Conservation (phyloP, 768 basidiomycete genomes). For the Calocybe cyanea region DNA sequence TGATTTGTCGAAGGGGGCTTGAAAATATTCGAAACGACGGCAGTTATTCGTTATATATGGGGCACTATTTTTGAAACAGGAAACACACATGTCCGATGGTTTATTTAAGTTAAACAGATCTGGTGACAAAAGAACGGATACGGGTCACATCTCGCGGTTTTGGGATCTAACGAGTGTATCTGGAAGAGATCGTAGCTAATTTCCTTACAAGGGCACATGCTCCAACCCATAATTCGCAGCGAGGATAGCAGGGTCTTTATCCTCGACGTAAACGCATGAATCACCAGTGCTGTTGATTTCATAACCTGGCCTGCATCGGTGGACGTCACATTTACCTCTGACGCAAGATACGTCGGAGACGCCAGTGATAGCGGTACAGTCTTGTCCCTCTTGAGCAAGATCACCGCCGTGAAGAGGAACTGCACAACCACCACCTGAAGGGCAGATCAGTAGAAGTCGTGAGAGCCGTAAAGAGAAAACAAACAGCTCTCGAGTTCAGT, state of each 20-base stretch:
- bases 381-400: conserved; percentile 29
- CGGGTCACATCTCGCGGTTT: no score
- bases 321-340: conserved; percentile 38
- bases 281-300: conserved; percentile 16
- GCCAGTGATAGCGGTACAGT: conserved; percentile 46
- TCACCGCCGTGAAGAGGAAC: conserved; percentile 25
- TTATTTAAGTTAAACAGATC: no score
- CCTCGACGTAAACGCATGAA: conserved; percentile 25
- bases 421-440: conserved; percentile 44
- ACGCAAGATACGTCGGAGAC: conserved; percentile 48
- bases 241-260: conserved; percentile 19
- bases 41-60: no score
- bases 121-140: no score
- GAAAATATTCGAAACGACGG: no score
- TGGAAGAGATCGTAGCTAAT: no score
- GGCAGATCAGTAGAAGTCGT: background rate
- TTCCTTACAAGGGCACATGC: conserved; percentile 14
- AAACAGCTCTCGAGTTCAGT: conserved; percentile 51
- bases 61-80: no score
- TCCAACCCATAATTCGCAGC: conserved; percentile 27
- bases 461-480: conserved; percentile 17
- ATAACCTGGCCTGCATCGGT: conserved; percentile 43
- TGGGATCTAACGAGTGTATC: no score
- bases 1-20: no score
- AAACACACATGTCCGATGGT: no score